Evolutionary conservation across 139 green algal species (phyloP).

Genomic region (Spirogloea muscicola): DNA sequence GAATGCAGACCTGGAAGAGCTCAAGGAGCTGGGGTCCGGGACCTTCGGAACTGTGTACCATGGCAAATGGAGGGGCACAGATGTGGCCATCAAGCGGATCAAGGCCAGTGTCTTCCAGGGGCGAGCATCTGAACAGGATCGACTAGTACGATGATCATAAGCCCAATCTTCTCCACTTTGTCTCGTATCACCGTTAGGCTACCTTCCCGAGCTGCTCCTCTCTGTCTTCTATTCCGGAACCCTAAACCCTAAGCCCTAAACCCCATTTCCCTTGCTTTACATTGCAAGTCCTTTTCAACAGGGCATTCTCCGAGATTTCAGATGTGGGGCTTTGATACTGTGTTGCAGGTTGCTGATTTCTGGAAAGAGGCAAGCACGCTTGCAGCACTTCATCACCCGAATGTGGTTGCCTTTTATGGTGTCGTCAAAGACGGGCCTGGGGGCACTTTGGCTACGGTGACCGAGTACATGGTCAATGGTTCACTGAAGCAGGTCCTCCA

Average conservation of each 20-base stretch:
- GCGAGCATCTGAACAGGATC: constrained; percentile 12
- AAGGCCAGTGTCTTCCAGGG: constrained; percentile 31
- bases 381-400: constrained; percentile 79
- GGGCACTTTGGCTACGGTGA: constrained; percentile 72
- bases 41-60: constrained; percentile 53
- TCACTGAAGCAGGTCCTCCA: constrained; percentile 52
- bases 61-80: constrained; percentile 50
- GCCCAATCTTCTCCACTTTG: too few relatives aligned
- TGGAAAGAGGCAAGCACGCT: constrained; percentile 77
- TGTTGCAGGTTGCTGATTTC: constrained; percentile 56
- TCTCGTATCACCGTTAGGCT: too few relatives aligned
- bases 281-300: not conserved
- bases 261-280: too few relatives aligned
- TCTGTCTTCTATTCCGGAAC: too few relatives aligned
- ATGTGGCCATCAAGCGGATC: constrained; percentile 55
- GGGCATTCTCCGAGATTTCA: not conserved
- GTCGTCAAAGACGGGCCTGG: constrained; percentile 58
- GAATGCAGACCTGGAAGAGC: constrained; percentile 36
- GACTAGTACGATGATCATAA: not conserved
- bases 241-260: too few relatives aligned
- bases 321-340: not conserved
- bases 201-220: too few relatives aligned
- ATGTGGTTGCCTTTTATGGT: constrained; percentile 88
- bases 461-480: constrained; percentile 70
- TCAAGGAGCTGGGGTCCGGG: constrained; percentile 31